Conservation (phyloP, 2,329 filamentous ascomycete species). For the Waltergamsia citrina region DNA sequence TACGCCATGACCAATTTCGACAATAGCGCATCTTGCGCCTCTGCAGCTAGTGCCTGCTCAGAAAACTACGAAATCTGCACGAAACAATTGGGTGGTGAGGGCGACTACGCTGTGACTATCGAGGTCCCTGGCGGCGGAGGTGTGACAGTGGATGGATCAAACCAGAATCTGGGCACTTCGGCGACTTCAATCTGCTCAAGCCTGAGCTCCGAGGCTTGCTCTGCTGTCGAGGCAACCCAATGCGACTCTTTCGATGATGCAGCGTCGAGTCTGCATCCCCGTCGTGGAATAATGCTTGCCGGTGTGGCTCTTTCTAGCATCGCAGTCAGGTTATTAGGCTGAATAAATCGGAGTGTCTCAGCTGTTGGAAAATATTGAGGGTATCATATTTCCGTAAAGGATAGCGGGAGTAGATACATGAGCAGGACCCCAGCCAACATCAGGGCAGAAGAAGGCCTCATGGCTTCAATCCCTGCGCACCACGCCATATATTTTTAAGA, state of each 20-base stretch:
- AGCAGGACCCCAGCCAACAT: no score
- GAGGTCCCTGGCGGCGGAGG: slow-evolving; percentile 43
- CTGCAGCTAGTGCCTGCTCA: slow-evolving; percentile 41
- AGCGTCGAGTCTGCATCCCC: no score
- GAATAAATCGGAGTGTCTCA: no score
- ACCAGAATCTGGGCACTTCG: slow-evolving; percentile 27
- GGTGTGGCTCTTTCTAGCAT: no score
- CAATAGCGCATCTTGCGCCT: slow-evolving; percentile 40
- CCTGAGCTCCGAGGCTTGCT: slow-evolving; percentile 42
- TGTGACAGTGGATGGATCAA: slow-evolving; percentile 37
- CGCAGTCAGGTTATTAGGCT: no score
- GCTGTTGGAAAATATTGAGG: no score
- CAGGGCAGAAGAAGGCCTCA: no score
- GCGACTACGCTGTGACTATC: slow-evolving; percentile 39
- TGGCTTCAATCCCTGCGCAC: no score
- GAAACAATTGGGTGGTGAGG: slow-evolving; percentile 30
- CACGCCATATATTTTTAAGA: no score
- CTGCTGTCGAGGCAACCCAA: slow-evolving; percentile 27
- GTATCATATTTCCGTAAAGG: no score
- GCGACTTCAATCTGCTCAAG: slow-evolving; percentile 47
- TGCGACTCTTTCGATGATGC: slow-evolving; percentile 21
- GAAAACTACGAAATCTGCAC: slow-evolving; percentile 46
- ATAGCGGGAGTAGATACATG: no score
- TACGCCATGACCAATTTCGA: slow-evolving; percentile 43
- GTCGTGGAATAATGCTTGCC: no score